Conservation (phyloP, 805 yeast species). For the Nematodospora valgi region DNA sequence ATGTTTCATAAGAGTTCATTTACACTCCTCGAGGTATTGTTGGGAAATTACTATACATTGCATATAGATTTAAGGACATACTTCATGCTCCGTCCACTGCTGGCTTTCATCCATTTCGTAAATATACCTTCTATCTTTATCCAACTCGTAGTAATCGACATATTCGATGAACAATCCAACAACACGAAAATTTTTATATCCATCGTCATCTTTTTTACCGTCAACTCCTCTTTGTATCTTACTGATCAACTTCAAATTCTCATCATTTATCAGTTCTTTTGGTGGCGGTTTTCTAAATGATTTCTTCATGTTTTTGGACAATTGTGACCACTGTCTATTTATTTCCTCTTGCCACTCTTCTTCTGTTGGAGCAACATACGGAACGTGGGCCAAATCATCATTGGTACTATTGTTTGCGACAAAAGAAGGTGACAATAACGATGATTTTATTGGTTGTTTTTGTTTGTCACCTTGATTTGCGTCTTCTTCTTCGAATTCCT, state of each 20-base stretch:
- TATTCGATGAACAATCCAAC: conserved; percentile 65
- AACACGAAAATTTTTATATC: conserved; percentile 63
- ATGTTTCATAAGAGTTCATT: no score
- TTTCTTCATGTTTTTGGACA: conserved; percentile 59
- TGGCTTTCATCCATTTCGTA: conserved; percentile 53
- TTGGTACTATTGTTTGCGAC: conserved; percentile 1
- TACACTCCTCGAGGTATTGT: no score
- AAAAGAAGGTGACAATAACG: conserved; percentile 8
- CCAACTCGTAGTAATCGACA: conserved; percentile 66
- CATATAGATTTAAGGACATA: conserved; percentile 71
- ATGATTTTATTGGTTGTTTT: conserved; percentile 7
- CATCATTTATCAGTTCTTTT: conserved; percentile 53
- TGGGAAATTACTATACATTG: no score
- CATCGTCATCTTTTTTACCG: conserved; percentile 63
- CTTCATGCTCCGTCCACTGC: conserved; percentile 74
- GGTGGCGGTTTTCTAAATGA: conserved; percentile 75
- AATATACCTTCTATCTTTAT: conserved; percentile 51
- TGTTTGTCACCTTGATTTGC: conserved; percentile 1
- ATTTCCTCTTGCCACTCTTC: conserved; percentile 71
- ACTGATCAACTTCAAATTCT: conserved; percentile 57
- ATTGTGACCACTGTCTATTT: conserved; percentile 55
- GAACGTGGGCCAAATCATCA: conserved; percentile 2
- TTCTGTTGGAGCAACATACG: conserved; percentile 42
- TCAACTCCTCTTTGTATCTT: conserved; percentile 80
- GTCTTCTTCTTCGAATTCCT: background rate